Percentiles rank a stretch among this genome's conserved stretches.
These are phyloP conservation scores for Penstemon barbatus DNA, from an alignment of 257 asterid species.

Conservation along the genomic window DNA sequence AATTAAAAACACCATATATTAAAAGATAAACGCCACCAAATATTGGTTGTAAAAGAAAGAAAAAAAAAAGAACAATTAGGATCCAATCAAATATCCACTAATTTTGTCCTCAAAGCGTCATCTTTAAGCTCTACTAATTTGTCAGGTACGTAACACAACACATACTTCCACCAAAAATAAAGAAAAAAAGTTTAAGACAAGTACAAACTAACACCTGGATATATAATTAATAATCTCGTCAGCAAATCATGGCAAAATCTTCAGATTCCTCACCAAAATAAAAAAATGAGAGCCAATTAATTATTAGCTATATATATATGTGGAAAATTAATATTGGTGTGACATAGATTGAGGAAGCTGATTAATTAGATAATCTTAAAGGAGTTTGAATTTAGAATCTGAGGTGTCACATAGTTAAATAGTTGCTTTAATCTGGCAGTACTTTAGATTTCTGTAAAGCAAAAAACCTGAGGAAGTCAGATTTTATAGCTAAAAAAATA, in stretches of 20 bases:
- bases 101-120: conserved; percentile 40
- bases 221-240: conserved; percentile 27
- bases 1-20: not conserved
- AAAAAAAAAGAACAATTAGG: conserved; percentile 30
- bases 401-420: conserved; percentile 18
- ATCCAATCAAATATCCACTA: conserved; percentile 54
- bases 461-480: conserved; percentile 35
- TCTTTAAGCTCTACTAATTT: conserved; percentile 24
- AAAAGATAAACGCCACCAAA: conserved; percentile 19
- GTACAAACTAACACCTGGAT: conserved; percentile 21
- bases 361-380: not conserved
- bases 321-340: not conserved
- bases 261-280: conserved; percentile 38
- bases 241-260: conserved; percentile 41
- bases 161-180: conserved; percentile 37
- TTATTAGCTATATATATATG: not conserved
- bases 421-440: conserved; percentile 37
- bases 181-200: not conserved
- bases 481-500: conserved; percentile 27
- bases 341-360: not conserved
- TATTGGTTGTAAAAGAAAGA: conserved; percentile 24
- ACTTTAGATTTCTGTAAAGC: conserved; percentile 20
- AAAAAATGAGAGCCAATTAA: conserved; percentile 28
- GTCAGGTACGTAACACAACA: conserved; percentile 33
- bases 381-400: conserved; percentile 12